A percentile compares a stretch with the other conserved stretches of the same genome.
Conservation (phyloP, 2,329 filamentous ascomycete genomes). For the Chaetomiaceae sp. region DNA sequence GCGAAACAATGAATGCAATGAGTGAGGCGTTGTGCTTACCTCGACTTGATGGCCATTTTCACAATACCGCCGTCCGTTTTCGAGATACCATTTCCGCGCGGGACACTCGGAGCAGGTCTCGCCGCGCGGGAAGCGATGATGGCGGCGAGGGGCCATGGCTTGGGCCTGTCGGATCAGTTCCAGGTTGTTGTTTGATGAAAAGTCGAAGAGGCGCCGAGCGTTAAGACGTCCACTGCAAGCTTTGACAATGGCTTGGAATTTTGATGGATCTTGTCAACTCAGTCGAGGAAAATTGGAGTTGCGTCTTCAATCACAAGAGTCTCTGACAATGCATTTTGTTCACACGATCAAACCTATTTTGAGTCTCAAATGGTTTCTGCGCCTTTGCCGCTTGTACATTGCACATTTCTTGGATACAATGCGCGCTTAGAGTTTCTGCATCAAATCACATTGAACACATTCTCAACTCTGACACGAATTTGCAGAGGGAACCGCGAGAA, state of each 20-base stretch:
- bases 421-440: too few species aligned
- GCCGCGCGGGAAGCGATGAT: slow-evolving; percentile 49
- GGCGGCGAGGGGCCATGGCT: slow-evolving; percentile 33
- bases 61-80: slow-evolving; percentile 76
- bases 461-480: neutral
- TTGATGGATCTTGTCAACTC: too few species aligned
- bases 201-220: neutral
- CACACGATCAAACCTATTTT: too few species aligned
- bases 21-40: slow-evolving; percentile 41
- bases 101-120: slow-evolving; percentile 63
- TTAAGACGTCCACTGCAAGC: neutral
- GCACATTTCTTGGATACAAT: too few species aligned
- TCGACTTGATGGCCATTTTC: slow-evolving; percentile 75
- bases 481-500: neutral
- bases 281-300: too few species aligned
- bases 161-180: neutral
- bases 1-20: neutral
- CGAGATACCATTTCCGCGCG: slow-evolving; percentile 65
- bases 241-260: neutral
- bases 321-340: too few species aligned
- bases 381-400: too few species aligned
- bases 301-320: too few species aligned
- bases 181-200: slow-evolving; percentile 28
- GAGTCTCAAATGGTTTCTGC: too few species aligned
- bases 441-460: neutral